phyloP scores from a whole-genome alignment of 805 yeast species.

The Starmera quercuum region DNA sequence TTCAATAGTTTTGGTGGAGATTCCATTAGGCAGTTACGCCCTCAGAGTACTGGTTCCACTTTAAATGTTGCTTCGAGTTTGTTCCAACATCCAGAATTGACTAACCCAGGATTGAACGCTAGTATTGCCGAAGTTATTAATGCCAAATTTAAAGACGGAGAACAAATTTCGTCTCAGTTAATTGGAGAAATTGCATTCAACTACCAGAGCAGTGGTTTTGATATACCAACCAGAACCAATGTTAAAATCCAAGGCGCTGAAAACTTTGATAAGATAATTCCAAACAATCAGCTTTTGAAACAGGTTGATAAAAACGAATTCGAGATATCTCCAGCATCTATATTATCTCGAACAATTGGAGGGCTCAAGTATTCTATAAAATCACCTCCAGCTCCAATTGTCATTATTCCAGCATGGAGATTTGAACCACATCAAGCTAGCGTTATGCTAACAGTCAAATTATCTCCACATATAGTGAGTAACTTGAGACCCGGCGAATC shows the following conservation, averaged over 20 bases:
- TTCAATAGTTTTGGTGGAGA: slow-evolving; percentile 21
- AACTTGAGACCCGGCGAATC: slow-evolving; percentile 28
- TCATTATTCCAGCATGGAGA: slow-evolving; percentile 82
- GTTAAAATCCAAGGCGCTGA: slow-evolving; percentile 35
- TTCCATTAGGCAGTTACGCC: slow-evolving; percentile 28
- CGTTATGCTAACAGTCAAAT: slow-evolving; percentile 64
- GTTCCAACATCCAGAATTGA: slow-evolving; percentile 44
- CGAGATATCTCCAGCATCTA: slow-evolving; percentile 39
- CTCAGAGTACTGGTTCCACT: slow-evolving; percentile 38
- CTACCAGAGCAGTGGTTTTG: slow-evolving; percentile 33
- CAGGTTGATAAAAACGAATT: slow-evolving; percentile 36
- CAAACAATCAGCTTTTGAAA: slow-evolving; percentile 48
- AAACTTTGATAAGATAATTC: slow-evolving; percentile 35
- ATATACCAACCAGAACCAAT: slow-evolving; percentile 35
- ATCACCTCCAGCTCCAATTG: slow-evolving; percentile 52
- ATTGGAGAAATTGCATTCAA: slow-evolving; percentile 86
- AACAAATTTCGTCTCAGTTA: slow-evolving; percentile 47
- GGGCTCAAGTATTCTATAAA: slow-evolving; percentile 69
- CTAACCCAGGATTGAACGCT: slow-evolving; percentile 63
- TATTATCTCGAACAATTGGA: slow-evolving; percentile 62
- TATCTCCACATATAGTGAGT: slow-evolving; percentile 37
- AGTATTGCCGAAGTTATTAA: slow-evolving; percentile 82
- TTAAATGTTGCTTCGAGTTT: slow-evolving; percentile 23
- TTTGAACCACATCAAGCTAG: slow-evolving; percentile 81
- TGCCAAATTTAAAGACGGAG: slow-evolving; percentile 68